Conservation (phyloP, 768 basidiomycete genomes). For the Lactarius deliciosus region DNA sequence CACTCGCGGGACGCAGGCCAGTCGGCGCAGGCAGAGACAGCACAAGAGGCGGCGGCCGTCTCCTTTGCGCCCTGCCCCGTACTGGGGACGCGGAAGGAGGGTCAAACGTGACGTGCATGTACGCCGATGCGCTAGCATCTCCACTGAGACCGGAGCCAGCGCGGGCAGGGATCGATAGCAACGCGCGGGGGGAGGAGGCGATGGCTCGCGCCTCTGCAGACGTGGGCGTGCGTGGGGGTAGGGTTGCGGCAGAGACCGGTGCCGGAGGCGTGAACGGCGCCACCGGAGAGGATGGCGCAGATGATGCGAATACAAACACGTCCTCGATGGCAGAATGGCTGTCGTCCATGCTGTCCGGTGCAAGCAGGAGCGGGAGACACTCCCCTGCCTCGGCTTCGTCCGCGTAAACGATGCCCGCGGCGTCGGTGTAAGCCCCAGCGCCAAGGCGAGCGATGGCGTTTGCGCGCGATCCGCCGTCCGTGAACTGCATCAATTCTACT, state of each 20-base stretch:
- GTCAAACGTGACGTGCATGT: constrained; percentile 7
- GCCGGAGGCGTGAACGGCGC: not conserved
- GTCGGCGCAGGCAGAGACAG: not conserved
- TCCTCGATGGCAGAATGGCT: not conserved
- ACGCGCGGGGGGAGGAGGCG: not conserved
- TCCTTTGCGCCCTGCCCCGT: constrained; percentile 1
- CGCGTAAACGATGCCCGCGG: constrained; percentile 62
- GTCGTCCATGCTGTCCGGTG: constrained; percentile 22
- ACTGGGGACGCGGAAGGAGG: not conserved
- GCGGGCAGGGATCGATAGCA: constrained; percentile 27
- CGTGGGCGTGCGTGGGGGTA: not conserved
- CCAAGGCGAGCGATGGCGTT: constrained; percentile 48
- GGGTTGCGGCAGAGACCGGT: not conserved
- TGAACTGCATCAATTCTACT: constrained; percentile 67
- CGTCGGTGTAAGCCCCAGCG: constrained; percentile 47
- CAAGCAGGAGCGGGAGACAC: constrained; percentile 56
- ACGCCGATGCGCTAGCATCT: not conserved
- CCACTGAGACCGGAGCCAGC: not conserved
- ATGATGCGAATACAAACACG: not conserved
- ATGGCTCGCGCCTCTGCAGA: not conserved
- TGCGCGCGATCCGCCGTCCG: constrained; percentile 61
- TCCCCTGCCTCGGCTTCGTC: constrained; percentile 74
- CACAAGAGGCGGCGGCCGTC: constrained; percentile 7
- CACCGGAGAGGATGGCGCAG: not conserved
- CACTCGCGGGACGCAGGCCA: not conserved